Evolutionary conservation across 371 early-diverging fungal genomes (phyloP).

Genomic region (Catenaria anguillulae): DNA sequence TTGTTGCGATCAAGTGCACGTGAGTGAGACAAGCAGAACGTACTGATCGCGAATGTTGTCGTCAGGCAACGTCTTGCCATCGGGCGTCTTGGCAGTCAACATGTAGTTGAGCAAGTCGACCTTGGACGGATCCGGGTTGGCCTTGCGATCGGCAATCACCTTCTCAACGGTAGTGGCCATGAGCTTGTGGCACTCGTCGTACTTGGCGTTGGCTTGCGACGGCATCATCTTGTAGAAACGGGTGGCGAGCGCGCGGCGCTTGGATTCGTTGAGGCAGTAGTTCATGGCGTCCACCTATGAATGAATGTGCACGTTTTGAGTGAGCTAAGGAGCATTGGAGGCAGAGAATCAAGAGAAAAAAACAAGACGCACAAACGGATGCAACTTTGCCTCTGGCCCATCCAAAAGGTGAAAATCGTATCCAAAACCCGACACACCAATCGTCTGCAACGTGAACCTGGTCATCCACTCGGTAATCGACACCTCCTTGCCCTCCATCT

Average conservation of each 20-base stretch:
- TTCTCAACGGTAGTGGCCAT: slow-evolving; percentile 10
- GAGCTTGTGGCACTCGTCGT: slow-evolving; percentile 14
- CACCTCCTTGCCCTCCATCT: slow-evolving; percentile 20
- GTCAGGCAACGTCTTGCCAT: slow-evolving; percentile 11
- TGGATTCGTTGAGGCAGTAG: slow-evolving; percentile 17
- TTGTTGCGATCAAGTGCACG: no score
- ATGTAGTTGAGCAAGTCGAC: slow-evolving; percentile 17
- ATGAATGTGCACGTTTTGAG: neutral
- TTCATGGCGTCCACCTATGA: slow-evolving; percentile 31
- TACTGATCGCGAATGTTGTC: slow-evolving; percentile 16
- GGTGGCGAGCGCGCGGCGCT: slow-evolving; percentile 17
- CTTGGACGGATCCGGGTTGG: slow-evolving; percentile 2
- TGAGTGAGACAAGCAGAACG: no score
- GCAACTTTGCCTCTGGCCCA: slow-evolving; percentile 18
- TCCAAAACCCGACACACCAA: slow-evolving; percentile 40
- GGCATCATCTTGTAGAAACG: slow-evolving; percentile 30
- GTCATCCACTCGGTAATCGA: slow-evolving; percentile 22
- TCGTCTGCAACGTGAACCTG: slow-evolving; percentile 33
- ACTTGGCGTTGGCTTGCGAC: slow-evolving; percentile 23
- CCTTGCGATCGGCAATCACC: neutral
- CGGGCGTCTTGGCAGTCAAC: slow-evolving; percentile 11
- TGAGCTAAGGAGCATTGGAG: neutral
- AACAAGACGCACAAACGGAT: slow-evolving; percentile 18
- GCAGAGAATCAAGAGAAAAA: neutral
- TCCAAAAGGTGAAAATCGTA: slow-evolving; percentile 36